Evolutionary conservation across 2,329 filamentous ascomycete species (phyloP).

Genomic region (Aspergillus quadrilineatus): DNA sequence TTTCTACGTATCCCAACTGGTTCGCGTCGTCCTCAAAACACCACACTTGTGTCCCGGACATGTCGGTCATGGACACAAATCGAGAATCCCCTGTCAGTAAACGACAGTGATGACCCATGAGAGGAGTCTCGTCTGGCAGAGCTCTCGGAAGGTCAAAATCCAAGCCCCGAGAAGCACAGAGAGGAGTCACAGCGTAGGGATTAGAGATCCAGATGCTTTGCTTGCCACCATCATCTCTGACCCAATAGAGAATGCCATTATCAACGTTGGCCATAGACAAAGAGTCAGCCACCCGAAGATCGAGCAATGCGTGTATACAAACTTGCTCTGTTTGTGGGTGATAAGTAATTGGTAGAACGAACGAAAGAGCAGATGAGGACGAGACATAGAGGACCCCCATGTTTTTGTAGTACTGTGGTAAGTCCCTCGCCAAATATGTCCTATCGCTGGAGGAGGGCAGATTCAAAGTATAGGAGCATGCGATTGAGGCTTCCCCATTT

Average conservation of each 20-base stretch:
- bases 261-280: constrained; percentile 14
- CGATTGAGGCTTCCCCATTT: neutral
- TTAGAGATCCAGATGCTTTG: constrained; percentile 22
- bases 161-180: constrained; percentile 16
- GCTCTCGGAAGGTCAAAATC: constrained; percentile 14
- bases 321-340: constrained; percentile 12
- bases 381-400: constrained; percentile 14
- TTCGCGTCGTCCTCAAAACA: constrained; percentile 20
- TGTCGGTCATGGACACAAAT: constrained; percentile 20
- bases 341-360: constrained; percentile 14
- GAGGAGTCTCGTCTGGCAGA: constrained; percentile 6
- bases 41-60: constrained; percentile 23
- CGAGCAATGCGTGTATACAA: constrained; percentile 13
- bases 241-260: constrained; percentile 20
- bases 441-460: neutral
- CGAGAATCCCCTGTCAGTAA: constrained; percentile 21
- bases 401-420: neutral
- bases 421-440: neutral
- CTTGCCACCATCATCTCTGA: constrained; percentile 20
- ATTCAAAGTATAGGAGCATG: constrained; percentile 6
- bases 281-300: constrained; percentile 2
- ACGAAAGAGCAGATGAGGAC: neutral
- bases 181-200: constrained; percentile 9
- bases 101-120: constrained; percentile 1
- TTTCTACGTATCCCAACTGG: neutral